Percentiles rank a stretch among this genome's conserved stretches.
Evolutionary conservation across 208 protist genomes (phyloP).

Genomic region (Trypanosoma platydactyli): DNA sequence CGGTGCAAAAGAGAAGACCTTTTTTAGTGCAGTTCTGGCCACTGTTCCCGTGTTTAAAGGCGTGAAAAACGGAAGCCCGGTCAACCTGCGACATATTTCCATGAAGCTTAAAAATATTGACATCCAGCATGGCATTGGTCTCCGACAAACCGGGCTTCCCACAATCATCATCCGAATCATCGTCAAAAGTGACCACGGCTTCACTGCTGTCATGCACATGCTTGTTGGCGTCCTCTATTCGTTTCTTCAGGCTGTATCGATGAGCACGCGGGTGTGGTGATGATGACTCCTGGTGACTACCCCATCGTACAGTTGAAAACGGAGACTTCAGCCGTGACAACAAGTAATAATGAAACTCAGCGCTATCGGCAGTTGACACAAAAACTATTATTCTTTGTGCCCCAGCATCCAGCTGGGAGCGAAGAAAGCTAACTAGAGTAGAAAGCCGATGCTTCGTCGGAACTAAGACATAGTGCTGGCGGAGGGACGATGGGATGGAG

Average conservation of each 20-base stretch:
- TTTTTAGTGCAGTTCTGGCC: constrained; percentile 12
- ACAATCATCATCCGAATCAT: constrained; percentile 43
- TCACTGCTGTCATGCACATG: constrained; percentile 19
- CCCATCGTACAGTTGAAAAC: constrained; percentile 29
- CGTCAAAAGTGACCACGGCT: constrained; percentile 31
- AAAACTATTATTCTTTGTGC: constrained; percentile 75
- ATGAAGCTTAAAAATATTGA: constrained; percentile 83
- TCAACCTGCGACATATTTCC: constrained; percentile 84
- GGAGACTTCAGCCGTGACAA: constrained; percentile 59
- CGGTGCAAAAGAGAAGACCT: constrained; percentile 95
- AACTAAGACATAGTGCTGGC: constrained; percentile 65
- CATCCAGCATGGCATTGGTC: constrained; percentile 95
- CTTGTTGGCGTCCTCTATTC: constrained; percentile 28
- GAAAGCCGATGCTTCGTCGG: constrained; percentile 70
- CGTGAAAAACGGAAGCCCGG: constrained; percentile 61
- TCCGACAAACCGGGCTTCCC: constrained; percentile 91
- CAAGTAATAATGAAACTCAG: constrained; percentile 80
- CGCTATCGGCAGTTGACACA: constrained; percentile 66
- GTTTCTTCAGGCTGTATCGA: constrained; percentile 22
- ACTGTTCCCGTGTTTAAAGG: constrained; percentile 72
- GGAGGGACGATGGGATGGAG: constrained; percentile 46
- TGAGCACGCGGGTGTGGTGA: constrained; percentile 9
- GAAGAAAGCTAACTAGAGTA: constrained; percentile 66
- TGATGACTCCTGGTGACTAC: too few relatives aligned
- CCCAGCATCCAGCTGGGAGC: constrained; percentile 43